Percentiles rank a stretch among this genome's conserved stretches.
These are phyloP conservation scores for Imleria badia DNA, from an alignment of 768 basidiomycete species.

Conservation along the genomic window DNA sequence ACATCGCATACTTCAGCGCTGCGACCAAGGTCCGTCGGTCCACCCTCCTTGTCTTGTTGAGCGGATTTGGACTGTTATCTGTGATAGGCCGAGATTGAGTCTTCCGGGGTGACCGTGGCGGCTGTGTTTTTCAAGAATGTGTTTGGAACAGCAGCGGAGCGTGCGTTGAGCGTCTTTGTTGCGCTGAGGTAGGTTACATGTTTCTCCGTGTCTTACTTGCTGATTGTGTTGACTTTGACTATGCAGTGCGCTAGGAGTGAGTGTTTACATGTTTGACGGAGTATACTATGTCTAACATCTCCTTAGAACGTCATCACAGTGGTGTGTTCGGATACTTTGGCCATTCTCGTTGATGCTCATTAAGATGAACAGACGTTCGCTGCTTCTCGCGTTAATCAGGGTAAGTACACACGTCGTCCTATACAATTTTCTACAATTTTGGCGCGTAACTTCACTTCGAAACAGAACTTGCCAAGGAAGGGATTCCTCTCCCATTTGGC, in stretches of 20 bases:
- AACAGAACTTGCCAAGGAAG: slow-evolving; percentile 63
- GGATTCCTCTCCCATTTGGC: slow-evolving; percentile 58
- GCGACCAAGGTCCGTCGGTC: too few relatives aligned
- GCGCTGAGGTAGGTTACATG: slow-evolving; percentile 46
- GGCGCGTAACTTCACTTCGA: too few relatives aligned
- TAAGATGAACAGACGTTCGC: slow-evolving; percentile 44
- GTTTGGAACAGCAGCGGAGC: slow-evolving; percentile 52
- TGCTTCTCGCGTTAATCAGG: slow-evolving; percentile 53
- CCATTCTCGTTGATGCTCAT: neutral
- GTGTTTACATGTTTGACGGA: neutral
- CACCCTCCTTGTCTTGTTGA: neutral
- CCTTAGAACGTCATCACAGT: slow-evolving; percentile 33
- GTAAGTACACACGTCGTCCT: slow-evolving; percentile 16
- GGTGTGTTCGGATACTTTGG: slow-evolving; percentile 12
- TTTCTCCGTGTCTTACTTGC: neutral
- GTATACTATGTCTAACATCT: slow-evolving; percentile 1
- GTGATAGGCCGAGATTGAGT: slow-evolving; percentile 42
- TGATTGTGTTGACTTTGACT: too few relatives aligned
- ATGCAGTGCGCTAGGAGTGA: slow-evolving; percentile 37
- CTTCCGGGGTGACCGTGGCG: slow-evolving; percentile 55
- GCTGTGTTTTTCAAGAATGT: slow-evolving; percentile 59
- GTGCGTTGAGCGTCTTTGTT: slow-evolving; percentile 55
- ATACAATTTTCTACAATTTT: too few relatives aligned
- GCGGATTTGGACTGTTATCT: neutral
- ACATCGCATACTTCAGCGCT: too few relatives aligned